These are phyloP conservation scores for Cladophialophora chaetospira DNA, from an alignment of 2,329 filamentous ascomycete species.

Conservation along the genomic window DNA sequence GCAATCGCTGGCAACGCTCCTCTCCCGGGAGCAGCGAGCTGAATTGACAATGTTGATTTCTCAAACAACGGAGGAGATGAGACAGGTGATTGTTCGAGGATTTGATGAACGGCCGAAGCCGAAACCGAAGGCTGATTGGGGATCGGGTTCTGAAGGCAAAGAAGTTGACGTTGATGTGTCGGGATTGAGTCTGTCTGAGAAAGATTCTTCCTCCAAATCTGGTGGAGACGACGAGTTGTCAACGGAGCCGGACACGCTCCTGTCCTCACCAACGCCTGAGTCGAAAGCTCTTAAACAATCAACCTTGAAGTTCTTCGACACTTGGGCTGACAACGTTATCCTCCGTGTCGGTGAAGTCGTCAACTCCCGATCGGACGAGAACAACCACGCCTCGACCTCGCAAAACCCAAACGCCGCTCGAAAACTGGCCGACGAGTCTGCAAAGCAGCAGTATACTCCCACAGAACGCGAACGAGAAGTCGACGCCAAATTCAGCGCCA, in stretches of 20 bases:
- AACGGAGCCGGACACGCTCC: slow-evolving; percentile 4
- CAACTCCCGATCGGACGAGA: slow-evolving; percentile 37
- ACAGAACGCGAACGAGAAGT: slow-evolving; percentile 3
- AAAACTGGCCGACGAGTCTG: slow-evolving; percentile 14
- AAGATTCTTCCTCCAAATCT: background rate
- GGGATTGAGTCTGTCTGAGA: slow-evolving; percentile 9
- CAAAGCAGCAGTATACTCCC: slow-evolving; percentile 3
- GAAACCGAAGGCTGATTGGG: slow-evolving; percentile 8
- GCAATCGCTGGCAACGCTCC: slow-evolving; percentile 43
- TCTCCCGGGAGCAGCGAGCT: slow-evolving; percentile 44
- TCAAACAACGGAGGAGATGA: slow-evolving; percentile 43
- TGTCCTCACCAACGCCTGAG: slow-evolving; percentile 15
- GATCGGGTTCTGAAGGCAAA: slow-evolving; percentile 18
- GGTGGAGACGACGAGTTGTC: too few species aligned
- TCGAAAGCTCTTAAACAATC: slow-evolving; percentile 45
- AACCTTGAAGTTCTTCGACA: slow-evolving; percentile 70
- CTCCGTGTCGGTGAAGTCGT: slow-evolving; percentile 73
- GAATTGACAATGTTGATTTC: slow-evolving; percentile 46
- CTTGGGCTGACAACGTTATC: slow-evolving; percentile 74
- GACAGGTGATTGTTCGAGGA: slow-evolving; percentile 38
- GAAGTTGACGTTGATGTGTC: slow-evolving; percentile 18
- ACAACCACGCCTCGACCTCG: slow-evolving; percentile 28
- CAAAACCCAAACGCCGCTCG: slow-evolving; percentile 39
- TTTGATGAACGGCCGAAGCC: slow-evolving; percentile 35
- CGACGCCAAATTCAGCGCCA: slow-evolving; percentile 1